Base-by-base conservation (phyloP, 495 filamentous ascomycete species). In the Neurospora africana region DNA sequence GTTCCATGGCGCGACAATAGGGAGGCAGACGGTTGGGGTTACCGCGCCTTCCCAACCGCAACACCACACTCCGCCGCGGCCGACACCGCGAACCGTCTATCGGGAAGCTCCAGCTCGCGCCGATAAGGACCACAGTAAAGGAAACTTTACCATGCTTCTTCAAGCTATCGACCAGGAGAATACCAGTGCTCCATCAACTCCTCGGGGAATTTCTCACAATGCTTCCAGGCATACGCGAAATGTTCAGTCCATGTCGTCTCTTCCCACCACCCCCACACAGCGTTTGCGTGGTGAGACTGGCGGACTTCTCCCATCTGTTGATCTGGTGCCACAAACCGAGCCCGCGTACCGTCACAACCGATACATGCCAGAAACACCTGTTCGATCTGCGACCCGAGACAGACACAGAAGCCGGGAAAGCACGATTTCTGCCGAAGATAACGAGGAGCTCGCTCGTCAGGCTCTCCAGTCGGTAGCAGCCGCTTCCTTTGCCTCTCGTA, bases 371-470 rank as follows among this genome's bases (percentile, higher is more conserved):
- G 43, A 80, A 75, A 79, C 84, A 17, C 74, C 74, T 41, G 30
- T 75, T 7, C 65, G 75, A 9, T 72, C 74, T 9, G 69, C 68
- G 10, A 69, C 74, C 72, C 75, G 74, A 10, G 74, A 80, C 73
- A 69, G 76, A 67, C 86, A 86, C 69, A 87, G 90, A 76, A 92
- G 92, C 76, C 86, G 92, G 67, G 93, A 97, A 75, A 95, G 92
- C 82, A 97, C 94, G 7, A 94, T 97, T 68, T 97, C 94, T 0
- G 93, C 89, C 21, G 90, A 91, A 5, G 92, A 95, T 71, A 87
- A 87, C 30, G 91, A 91, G 61, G 87, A 88, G 21, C 87, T 89
- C 68, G 85, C 83, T 15, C 83, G 83, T 3, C 80, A 86, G 39
- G 86, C 84, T 9, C 81, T 89, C 41, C 86, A 89, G 73, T 87